These are phyloP conservation scores for Termitomyces sp. DNA, from an alignment of 768 basidiomycete genomes.

Conservation along the genomic window DNA sequence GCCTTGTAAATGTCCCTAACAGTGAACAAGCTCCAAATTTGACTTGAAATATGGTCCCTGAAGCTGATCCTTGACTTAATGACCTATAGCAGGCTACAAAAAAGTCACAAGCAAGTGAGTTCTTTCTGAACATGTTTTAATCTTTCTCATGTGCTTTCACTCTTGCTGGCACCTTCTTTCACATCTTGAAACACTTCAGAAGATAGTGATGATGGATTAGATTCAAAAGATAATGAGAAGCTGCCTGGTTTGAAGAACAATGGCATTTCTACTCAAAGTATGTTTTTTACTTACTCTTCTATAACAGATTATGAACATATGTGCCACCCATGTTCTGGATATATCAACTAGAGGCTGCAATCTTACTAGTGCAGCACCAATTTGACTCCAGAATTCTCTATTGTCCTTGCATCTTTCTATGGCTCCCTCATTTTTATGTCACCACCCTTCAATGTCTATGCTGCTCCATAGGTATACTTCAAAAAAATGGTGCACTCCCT, in stretches of 20 bases:
- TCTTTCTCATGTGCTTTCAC: neutral
- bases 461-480: constrained; percentile 5
- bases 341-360: neutral
- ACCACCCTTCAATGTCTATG: neutral
- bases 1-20: no score
- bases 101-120: neutral
- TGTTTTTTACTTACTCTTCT: no score
- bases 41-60: no score
- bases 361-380: neutral
- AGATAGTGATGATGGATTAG: neutral
- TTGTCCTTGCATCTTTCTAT: neutral
- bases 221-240: neutral
- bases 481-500: constrained; percentile 16
- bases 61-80: neutral
- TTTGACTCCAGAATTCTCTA: neutral
- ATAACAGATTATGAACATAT: no score
- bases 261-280: no score
- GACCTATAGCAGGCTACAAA: neutral
- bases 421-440: neutral
- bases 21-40: no score
- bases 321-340: neutral
- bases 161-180: neutral
- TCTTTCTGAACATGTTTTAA: neutral
- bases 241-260: neutral
- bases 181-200: neutral